Evolutionary conservation across 768 basidiomycete genomes (phyloP).

Genomic region (Pulveroboletus frians): DNA sequence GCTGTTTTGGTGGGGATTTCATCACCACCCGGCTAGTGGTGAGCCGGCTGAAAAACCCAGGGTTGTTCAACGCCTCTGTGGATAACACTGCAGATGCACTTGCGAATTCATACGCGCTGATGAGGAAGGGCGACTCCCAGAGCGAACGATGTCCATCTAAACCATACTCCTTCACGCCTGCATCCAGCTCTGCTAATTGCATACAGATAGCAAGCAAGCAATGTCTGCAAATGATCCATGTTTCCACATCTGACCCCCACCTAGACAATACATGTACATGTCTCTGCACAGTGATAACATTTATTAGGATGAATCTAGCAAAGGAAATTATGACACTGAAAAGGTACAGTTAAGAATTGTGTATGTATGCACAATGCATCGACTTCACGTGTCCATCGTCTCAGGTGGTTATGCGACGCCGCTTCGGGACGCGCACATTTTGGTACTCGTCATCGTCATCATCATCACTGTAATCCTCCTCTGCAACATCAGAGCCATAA

Average conservation of each 20-base stretch:
- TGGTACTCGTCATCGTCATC: constrained; percentile 34
- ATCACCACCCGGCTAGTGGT: constrained; percentile 2
- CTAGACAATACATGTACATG: background rate
- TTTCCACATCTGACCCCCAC: no score
- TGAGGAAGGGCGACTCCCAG: background rate
- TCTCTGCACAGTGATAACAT: constrained; percentile 16
- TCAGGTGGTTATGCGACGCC: constrained; percentile 27
- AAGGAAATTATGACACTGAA: constrained; percentile 24
- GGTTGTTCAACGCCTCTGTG: constrained; percentile 4
- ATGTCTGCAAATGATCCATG: no score
- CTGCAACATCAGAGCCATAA: constrained; percentile 37
- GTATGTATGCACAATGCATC: constrained; percentile 21
- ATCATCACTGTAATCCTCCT: constrained; percentile 34
- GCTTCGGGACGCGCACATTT: constrained; percentile 26
- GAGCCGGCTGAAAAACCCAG: background rate
- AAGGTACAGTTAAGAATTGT: constrained; percentile 23
- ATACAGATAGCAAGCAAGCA: no score
- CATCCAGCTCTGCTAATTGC: no score
- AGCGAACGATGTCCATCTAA: background rate
- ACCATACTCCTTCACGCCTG: background rate
- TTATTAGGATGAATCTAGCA: constrained; percentile 29
- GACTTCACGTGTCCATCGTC: constrained; percentile 15
- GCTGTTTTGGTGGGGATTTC: constrained; percentile 1
- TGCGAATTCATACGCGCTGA: background rate
- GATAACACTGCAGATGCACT: background rate